These are phyloP conservation scores for Penicillium sp. DNA, from an alignment of 2,329 filamentous ascomycete genomes.

Conservation along the genomic window DNA sequence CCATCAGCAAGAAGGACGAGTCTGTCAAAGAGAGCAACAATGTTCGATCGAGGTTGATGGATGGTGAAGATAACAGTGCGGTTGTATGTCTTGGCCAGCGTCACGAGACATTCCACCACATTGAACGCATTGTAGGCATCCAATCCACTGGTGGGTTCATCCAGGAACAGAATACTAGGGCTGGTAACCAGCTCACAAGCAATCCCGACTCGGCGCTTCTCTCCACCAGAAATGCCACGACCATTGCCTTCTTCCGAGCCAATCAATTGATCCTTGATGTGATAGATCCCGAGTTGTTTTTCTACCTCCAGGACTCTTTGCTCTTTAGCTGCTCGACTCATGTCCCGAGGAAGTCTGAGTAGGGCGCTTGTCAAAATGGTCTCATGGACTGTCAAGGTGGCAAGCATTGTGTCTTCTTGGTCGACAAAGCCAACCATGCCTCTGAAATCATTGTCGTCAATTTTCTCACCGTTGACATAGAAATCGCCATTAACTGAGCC, in stretches of 20 bases:
- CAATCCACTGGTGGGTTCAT: slow-evolving; percentile 91
- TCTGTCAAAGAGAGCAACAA: slow-evolving; percentile 91
- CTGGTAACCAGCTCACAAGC: slow-evolving; percentile 96
- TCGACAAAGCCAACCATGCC: slow-evolving; percentile 94
- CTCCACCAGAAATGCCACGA: slow-evolving; percentile 90
- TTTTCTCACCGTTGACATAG: slow-evolving; percentile 85
- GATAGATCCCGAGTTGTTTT: slow-evolving; percentile 85
- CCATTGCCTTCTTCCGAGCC: slow-evolving; percentile 91
- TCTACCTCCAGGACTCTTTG: slow-evolving; percentile 88
- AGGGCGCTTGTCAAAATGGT: slow-evolving; percentile 92
- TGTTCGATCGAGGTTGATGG: slow-evolving; percentile 94
- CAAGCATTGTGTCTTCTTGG: slow-evolving; percentile 93
- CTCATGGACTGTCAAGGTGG: slow-evolving; percentile 92
- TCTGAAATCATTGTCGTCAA: slow-evolving; percentile 74
- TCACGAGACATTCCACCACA: slow-evolving; percentile 90
- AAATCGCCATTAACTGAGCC: slow-evolving; percentile 71
- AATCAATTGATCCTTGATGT: slow-evolving; percentile 89
- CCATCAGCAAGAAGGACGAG: slow-evolving; percentile 85
- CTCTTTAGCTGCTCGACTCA: slow-evolving; percentile 80
- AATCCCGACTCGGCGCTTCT: slow-evolving; percentile 92
- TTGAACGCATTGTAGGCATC: slow-evolving; percentile 98
- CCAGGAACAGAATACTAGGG: slow-evolving; percentile 90
- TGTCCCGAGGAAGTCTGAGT: slow-evolving; percentile 80
- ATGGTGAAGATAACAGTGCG: slow-evolving; percentile 97
- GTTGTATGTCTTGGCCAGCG: slow-evolving; percentile 89